These are phyloP conservation scores for Hygrophila difformis DNA, from an alignment of 257 asterid genomes.

Conservation along the genomic window DNA sequence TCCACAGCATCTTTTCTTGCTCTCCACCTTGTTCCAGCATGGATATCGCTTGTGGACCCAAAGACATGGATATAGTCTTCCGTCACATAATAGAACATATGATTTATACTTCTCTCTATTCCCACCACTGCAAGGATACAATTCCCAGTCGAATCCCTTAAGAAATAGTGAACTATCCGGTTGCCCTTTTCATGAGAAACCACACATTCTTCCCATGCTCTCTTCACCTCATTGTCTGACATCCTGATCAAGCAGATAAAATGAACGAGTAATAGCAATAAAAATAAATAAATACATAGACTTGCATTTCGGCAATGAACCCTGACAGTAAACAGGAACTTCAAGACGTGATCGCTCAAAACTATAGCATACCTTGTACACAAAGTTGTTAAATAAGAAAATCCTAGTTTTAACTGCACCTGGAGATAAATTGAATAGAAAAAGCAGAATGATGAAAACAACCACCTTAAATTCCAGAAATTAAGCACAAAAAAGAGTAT, in stretches of 20 bases:
- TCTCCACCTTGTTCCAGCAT: conserved; percentile 31
- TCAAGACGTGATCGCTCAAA: conserved; percentile 5
- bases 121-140: conserved; percentile 39
- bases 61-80: conserved; percentile 29
- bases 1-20: conserved; percentile 27
- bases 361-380: not conserved
- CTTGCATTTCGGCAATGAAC: conserved; percentile 1
- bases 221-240: conserved; percentile 20
- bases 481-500: no score
- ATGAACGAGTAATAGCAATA: not conserved
- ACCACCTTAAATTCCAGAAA: no score
- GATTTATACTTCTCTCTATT: conserved; percentile 26
- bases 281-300: no score
- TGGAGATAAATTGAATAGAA: conserved; percentile 6
- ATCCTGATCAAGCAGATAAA: conserved; percentile 25
- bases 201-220: conserved; percentile 37
- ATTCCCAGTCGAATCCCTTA: conserved; percentile 23
- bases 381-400: not conserved
- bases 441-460: not conserved
- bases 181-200: conserved; percentile 24
- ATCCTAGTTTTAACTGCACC: not conserved
- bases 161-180: conserved; percentile 28
- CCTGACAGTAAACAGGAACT: conserved; percentile 2
- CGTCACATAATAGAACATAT: conserved; percentile 25
- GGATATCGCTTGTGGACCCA: conserved; percentile 20